Evolutionary conservation across 208 protist species (phyloP).

Genomic region (Histomonas meleagridis): DNA sequence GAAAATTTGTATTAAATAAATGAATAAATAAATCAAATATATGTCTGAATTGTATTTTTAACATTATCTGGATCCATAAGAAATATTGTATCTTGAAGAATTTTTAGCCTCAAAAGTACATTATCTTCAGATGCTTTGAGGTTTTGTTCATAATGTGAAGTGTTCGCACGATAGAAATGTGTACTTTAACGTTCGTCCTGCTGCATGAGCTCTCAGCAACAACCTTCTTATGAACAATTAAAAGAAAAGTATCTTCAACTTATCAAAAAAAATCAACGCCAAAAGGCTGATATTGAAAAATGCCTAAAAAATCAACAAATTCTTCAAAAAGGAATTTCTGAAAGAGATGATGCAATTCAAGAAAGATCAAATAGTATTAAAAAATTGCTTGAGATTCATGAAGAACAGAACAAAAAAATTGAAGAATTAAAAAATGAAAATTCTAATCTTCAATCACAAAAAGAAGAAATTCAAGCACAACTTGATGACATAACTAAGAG

Average conservation of each 20-base stretch:
- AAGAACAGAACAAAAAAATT: neutral
- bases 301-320: neutral
- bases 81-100: no score
- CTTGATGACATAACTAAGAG: neutral
- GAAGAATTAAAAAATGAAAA: neutral
- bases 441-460: neutral
- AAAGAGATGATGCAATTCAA: neutral
- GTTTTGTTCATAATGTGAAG: no score
- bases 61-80: no score
- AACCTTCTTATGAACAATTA: neutral
- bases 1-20: no score
- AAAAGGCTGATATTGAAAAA: neutral
- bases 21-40: no score
- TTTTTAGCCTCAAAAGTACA: no score
- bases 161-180: no score
- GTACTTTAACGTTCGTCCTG: no score
- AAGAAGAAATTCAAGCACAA: neutral
- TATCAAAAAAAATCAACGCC: neutral
- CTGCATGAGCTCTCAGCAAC: no score
- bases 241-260: neutral
- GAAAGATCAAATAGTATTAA: constrained; percentile 9
- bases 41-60: no score
- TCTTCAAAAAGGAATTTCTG: neutral
- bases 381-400: neutral
- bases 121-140: no score